A percentile compares a stretch with the other conserved stretches of the same genome.
phyloP scores from a whole-genome alignment of 371 early-diverging fungal species.

The Saksenaea oblongispora region DNA sequence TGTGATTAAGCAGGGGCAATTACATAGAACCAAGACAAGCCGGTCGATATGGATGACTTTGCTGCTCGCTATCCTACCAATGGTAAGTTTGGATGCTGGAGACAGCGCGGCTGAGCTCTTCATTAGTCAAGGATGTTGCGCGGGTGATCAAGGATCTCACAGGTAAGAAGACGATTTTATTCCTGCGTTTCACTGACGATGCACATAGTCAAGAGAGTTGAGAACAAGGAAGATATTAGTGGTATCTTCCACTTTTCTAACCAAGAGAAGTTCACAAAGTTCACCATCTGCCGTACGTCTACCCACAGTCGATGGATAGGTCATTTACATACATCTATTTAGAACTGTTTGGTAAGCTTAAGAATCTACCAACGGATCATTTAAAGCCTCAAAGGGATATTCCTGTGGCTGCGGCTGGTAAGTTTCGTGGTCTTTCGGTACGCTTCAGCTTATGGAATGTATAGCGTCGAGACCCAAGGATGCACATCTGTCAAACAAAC shows the following conservation, averaged over 20 bases:
- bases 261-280: constrained; percentile 72
- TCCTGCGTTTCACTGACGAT: too few relatives aligned
- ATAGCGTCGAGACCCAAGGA: constrained; percentile 65
- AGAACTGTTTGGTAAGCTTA: constrained; percentile 54
- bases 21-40: constrained; percentile 32
- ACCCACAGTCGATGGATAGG: neutral
- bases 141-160: constrained; percentile 65
- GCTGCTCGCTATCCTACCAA: constrained; percentile 81
- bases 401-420: constrained; percentile 46
- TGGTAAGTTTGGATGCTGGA: constrained; percentile 35
- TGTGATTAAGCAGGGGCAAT: neutral
- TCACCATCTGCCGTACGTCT: constrained; percentile 71
- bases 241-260: constrained; percentile 76
- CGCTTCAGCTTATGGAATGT: neutral
- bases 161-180: constrained; percentile 22
- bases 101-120: neutral
- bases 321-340: constrained; percentile 3
- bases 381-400: constrained; percentile 46
- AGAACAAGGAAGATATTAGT: constrained; percentile 43
- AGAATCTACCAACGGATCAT: constrained; percentile 54
- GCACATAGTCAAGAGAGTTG: constrained; percentile 37
- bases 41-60: constrained; percentile 67
- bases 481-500: constrained; percentile 61
- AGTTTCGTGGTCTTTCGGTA: neutral
- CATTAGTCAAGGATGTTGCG: constrained; percentile 64